Base-by-base conservation (phyloP, 2,329 filamentous ascomycete genomes). In the Neofusicoccum kwambonambiense region DNA sequence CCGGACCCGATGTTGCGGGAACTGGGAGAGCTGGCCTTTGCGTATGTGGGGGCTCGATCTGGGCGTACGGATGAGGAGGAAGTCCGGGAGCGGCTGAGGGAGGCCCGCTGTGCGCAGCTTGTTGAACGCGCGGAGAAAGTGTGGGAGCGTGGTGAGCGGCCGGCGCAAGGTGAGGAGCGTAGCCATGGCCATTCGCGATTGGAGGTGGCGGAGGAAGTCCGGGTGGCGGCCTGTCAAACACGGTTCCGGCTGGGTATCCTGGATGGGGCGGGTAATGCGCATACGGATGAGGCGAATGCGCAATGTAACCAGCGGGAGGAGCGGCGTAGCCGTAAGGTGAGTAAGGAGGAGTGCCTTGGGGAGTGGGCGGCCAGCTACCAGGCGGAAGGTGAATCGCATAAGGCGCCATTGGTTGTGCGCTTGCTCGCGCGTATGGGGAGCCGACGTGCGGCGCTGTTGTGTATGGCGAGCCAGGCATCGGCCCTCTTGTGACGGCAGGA, bases 401-500 rank as follows among this genome's bases (percentile, higher is more conserved):
- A 66, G 72, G 76, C 64, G 75, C 77, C 72, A 72, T 75, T 61
- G 76, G 27, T 31, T 31, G 78, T 63, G 79, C 71, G 67, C 78
- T 69, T 67, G 76, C 76, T 68, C 77, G 74, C 71, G 77, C 67
- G 80, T 83, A 73, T 77, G 81, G 71, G 75, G 85, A 76, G 49
- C 72, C 70, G 81, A 90, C 88, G 81, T n/a, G 73, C 65, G 83
- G 81, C 56, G 82, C 77, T 34, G 84, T 80, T 6, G 83, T 78
- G 73, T 86, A 87, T 15, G 84, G 82, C 9, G 84, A 85, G 22
- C 82, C 82, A 37, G 81, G 78, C 85, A 89, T 88, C 5, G 87
- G 92, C 0, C 90, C 86, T 69, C 92, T 87, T 12, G 92, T 94
- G 44, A 96, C 86, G 2, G 91, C 89, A 12, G 93, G 92, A 13